Evolutionary conservation across 768 basidiomycete genomes (phyloP), one percentile per base, ranked within the genome.

Genomic region (Russula sp.): DNA sequence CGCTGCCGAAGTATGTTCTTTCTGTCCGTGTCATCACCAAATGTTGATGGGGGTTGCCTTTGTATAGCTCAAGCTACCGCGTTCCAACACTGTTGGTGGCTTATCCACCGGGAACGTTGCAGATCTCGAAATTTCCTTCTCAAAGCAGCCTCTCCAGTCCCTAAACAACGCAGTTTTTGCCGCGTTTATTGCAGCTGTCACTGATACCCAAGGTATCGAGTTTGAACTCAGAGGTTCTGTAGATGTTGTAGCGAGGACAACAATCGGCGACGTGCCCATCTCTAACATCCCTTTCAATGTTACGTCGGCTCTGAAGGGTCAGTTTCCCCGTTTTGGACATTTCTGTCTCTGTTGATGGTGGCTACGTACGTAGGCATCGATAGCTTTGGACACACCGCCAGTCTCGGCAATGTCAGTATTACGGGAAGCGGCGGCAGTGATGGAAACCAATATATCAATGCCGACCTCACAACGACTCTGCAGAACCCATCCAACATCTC

Each of bases 61-160:
- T 9, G 49, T 57, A 24, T 69, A 85, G 84, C 79, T 87, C 44
- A 72, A 75, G 28, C 73, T 88, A 30, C 85, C 87, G 6, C 76
- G 72, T 60, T 74, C 75, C 32, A 67, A 80, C 40, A 79, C 79
- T 14, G 75, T 78, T 50, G 86, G 86, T 50, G 85, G 86, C 0
- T 81, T 88, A 2, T 89, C 88, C 26, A 90, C 87, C 0, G 88
- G 89, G 28, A 87, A 88, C 67, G 60, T 81, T n/a, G 88, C 80
- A 4, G 77, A 82, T 57, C 79, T 90, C 51, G 75, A 76, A 2
- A 82, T 90, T 55, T 76, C 78, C 22, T 89, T 87, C 76, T 71
- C 79, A 6, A 72, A 88, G 59, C 73, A 81, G 42, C 82, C 82
- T n/a, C 73, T 90, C 11, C 76, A 76, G 58, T 81, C 88, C 3